These are phyloP conservation scores for Clarireedia hainanense DNA, from an alignment of 2,329 filamentous ascomycete genomes.

Conservation along the genomic window DNA sequence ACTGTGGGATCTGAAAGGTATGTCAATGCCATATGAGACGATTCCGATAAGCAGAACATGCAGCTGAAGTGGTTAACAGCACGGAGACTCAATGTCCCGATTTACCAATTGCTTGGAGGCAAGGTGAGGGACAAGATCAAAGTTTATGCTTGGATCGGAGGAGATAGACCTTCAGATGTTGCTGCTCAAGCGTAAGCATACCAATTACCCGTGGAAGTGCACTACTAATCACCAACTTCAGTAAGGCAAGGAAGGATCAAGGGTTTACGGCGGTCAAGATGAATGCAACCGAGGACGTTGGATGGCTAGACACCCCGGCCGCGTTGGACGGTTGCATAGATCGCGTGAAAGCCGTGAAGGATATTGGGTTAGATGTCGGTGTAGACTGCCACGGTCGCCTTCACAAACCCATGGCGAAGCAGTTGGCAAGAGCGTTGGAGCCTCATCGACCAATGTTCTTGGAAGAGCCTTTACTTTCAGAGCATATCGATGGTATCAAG, in stretches of 20 bases:
- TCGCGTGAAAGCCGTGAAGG: slow-evolving; percentile 60
- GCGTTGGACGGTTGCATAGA: slow-evolving; percentile 56
- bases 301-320: slow-evolving; percentile 66
- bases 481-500: slow-evolving; percentile 52
- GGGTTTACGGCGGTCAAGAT: slow-evolving; percentile 66
- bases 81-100: slow-evolving; percentile 54
- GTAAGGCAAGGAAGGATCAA: slow-evolving; percentile 48
- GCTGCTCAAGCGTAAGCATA: slow-evolving; percentile 48
- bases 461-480: slow-evolving; percentile 64
- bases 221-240: slow-evolving; percentile 20
- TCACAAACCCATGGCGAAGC: slow-evolving; percentile 75
- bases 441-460: slow-evolving; percentile 67
- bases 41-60: too few relatives aligned
- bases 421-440: slow-evolving; percentile 59
- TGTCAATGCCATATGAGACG: too few relatives aligned
- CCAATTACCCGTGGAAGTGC: background rate
- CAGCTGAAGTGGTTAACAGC: slow-evolving; percentile 29
- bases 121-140: slow-evolving; percentile 62
- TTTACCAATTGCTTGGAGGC: slow-evolving; percentile 67
- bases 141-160: slow-evolving; percentile 75
- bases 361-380: slow-evolving; percentile 62
- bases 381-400: slow-evolving; percentile 73
- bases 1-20: slow-evolving; percentile 67
- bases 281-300: slow-evolving; percentile 70
- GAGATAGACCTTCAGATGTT: slow-evolving; percentile 61